These are phyloP conservation scores for Hygrocybe punicea DNA, from an alignment of 768 basidiomycete genomes.

Conservation along the genomic window DNA sequence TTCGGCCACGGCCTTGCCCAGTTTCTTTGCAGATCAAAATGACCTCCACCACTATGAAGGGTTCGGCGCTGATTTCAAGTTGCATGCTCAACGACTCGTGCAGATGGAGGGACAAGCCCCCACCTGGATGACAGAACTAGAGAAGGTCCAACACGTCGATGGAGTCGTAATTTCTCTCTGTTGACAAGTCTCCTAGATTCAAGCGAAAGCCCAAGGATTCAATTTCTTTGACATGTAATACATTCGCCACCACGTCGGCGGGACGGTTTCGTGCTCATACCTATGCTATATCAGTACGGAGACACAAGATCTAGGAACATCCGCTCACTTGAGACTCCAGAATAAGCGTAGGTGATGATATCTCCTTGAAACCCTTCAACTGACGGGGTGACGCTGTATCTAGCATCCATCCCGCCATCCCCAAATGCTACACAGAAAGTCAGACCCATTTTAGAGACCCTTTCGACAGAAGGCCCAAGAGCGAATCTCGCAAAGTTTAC, in stretches of 20 bases:
- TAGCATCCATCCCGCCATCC: constrained; percentile 50
- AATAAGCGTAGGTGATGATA: constrained; percentile 37
- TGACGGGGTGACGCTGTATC: not conserved
- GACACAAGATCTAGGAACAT: constrained; percentile 55
- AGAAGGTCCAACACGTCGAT: constrained; percentile 57
- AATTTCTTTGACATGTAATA: constrained; percentile 85
- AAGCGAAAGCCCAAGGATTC: constrained; percentile 70
- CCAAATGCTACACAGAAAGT: constrained; percentile 60
- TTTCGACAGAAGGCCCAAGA: constrained; percentile 64
- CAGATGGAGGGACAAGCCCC: constrained; percentile 68
- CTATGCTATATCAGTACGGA: constrained; percentile 55
- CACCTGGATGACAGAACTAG: constrained; percentile 82
- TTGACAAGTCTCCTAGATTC: constrained; percentile 48
- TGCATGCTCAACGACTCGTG: constrained; percentile 69
- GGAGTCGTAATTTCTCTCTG: constrained; percentile 3
- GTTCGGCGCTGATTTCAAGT: constrained; percentile 56
- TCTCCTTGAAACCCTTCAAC: not conserved
- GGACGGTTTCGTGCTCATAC: constrained; percentile 13
- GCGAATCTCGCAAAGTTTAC: constrained; percentile 64
- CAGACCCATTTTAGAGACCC: constrained; percentile 57
- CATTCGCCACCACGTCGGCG: constrained; percentile 3
- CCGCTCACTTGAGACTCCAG: constrained; percentile 32
- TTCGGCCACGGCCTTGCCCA: not conserved
- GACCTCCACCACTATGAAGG: constrained; percentile 46
- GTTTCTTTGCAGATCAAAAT: constrained; percentile 28